Base-by-base conservation (phyloP, 768 basidiomycete species). In the Lactarius akahatsu region DNA sequence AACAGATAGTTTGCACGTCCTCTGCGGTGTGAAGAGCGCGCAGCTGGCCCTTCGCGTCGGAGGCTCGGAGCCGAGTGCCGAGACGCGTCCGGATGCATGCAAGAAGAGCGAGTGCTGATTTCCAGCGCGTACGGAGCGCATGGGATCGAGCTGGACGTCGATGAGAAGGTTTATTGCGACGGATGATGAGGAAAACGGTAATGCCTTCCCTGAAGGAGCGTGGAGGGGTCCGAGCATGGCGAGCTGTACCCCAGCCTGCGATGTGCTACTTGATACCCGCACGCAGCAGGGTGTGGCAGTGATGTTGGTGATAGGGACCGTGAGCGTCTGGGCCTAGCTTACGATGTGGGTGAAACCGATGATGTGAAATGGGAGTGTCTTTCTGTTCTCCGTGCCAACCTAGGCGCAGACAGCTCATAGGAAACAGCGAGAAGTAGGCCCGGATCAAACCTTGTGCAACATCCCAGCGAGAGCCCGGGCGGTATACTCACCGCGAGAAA, bases 191-290 rank as follows among this genome's bases (percentile, higher is more conserved):
- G 76, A 65, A 68, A 78, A 77, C 0, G 76, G 67, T 11, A 73
- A 61, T 16, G 73, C 70, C 41, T 74, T 75, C 36, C 69, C 70
- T 38, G 62, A 64, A 15, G 68, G 50, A 38, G 71, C 67, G 34
- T 68, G 45, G 20, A 75, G 63, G 30, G 74, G 68, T 4, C 90
- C 91, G 1, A 98, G 83, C 73, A 72, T 96, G 93, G 38, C 96
- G 80, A 16, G 86, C 83, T 1, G 87, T 79, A 7, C 95, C 96
- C 95, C 96, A 97, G 7, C 94, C 95, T 6, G 88, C 80, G 13
- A 82, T 34, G 55, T 76, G 69, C 61, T 72, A 73, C 2, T 63
- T 59, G 30, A 70, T 55, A 15, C 73, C 66, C 10, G 72, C 55
- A 15, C 73, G 71, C n/a, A 91, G 63, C n/a, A 81, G 77, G 5